These are phyloP conservation scores for Pseudocercospora fuligena DNA, from an alignment of 2,329 filamentous ascomycete genomes.

Conservation along the genomic window DNA sequence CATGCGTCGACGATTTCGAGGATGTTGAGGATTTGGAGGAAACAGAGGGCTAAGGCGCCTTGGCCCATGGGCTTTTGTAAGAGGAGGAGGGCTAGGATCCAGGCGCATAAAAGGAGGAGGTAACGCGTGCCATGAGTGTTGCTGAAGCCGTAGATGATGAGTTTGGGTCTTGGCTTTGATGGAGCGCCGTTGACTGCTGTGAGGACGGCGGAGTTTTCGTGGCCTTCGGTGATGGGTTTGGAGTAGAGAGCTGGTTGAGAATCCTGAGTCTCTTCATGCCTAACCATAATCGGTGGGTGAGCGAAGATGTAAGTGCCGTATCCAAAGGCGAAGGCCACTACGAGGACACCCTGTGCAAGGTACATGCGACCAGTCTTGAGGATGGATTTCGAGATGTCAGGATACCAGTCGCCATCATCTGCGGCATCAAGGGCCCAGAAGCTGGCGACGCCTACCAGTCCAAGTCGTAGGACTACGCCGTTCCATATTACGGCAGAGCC, in stretches of 20 bases:
- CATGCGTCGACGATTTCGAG: slow-evolving; percentile 68
- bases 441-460: slow-evolving; percentile 73
- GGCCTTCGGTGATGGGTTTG: slow-evolving; percentile 36
- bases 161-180: slow-evolving; percentile 37
- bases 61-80: slow-evolving; percentile 94
- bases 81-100: slow-evolving; percentile 75
- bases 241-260: slow-evolving; percentile 23
- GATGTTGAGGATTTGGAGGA: slow-evolving; percentile 86
- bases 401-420: slow-evolving; percentile 82
- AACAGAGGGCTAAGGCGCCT: slow-evolving; percentile 77
- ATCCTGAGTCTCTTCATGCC: slow-evolving; percentile 44
- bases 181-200: slow-evolving; percentile 42
- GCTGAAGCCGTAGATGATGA: slow-evolving; percentile 81
- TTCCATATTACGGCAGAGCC: slow-evolving; percentile 86
- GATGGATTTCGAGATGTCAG: slow-evolving; percentile 59
- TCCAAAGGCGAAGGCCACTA: slow-evolving; percentile 79
- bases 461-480: slow-evolving; percentile 75
- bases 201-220: slow-evolving; percentile 42
- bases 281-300: slow-evolving; percentile 79
- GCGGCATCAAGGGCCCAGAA: slow-evolving; percentile 93
- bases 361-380: slow-evolving; percentile 78
- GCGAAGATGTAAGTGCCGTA: slow-evolving; percentile 85
- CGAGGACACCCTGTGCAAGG: slow-evolving; percentile 79
- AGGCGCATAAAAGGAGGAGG: slow-evolving; percentile 79
- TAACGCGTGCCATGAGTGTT: slow-evolving; percentile 94